phyloP scores from a whole-genome alignment of 139 green algal genomes.

The Cymbomonas tetramitiformis region DNA sequence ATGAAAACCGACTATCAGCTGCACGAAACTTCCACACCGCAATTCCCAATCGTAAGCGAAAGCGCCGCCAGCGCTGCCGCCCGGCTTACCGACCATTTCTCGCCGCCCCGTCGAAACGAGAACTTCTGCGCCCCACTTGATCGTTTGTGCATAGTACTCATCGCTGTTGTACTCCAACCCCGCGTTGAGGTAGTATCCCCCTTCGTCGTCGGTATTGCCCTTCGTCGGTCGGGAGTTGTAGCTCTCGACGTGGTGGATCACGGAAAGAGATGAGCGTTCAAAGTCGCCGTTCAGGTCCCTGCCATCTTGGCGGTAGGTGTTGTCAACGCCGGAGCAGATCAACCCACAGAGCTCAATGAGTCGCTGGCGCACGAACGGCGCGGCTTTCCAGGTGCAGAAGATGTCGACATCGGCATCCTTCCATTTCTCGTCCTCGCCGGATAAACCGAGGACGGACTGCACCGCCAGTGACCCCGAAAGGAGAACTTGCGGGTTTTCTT shows the following conservation, averaged over 20 bases:
- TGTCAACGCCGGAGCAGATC: conserved; percentile 4
- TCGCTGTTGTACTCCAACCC: background rate
- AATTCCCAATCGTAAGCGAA: background rate
- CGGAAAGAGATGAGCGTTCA: background rate
- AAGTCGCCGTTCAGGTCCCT: background rate
- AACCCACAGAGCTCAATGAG: background rate
- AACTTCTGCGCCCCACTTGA: background rate
- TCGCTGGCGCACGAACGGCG: background rate
- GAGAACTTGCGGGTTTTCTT: background rate
- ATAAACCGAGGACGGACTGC: background rate
- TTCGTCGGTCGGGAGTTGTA: background rate
- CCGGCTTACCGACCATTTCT: background rate
- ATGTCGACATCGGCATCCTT: background rate
- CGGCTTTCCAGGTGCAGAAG: background rate
- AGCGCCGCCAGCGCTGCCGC: background rate
- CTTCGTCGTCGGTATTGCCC: background rate
- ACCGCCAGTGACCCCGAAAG: background rate
- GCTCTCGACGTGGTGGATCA: background rate
- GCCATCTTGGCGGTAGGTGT: background rate
- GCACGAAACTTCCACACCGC: background rate
- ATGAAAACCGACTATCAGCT: background rate
- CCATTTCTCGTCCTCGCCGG: background rate
- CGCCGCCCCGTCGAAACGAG: background rate
- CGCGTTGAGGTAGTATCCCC: background rate
- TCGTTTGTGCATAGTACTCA: background rate